Conservation (phyloP, 805 yeast genomes). For the Millerago galiae region DNA sequence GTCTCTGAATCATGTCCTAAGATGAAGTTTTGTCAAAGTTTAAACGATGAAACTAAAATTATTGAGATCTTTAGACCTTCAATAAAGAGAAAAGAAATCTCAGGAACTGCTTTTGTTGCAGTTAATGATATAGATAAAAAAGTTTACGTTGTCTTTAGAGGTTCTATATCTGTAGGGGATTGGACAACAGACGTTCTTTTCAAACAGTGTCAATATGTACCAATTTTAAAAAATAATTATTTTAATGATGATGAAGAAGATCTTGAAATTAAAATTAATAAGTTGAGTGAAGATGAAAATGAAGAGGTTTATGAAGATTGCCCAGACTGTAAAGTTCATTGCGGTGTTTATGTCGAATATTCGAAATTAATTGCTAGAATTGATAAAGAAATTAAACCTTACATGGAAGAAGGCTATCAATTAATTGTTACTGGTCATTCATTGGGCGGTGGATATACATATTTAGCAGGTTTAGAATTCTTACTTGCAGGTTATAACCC, state of each 20-base stretch:
- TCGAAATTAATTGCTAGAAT: constrained; percentile 35
- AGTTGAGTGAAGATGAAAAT: not conserved
- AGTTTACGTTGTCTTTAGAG: constrained; percentile 52
- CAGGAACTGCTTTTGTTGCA: constrained; percentile 51
- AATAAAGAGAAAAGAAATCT: constrained; percentile 29
- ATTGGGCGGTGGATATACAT: constrained; percentile 66
- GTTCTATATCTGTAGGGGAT: constrained; percentile 55
- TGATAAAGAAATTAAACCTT: constrained; percentile 26
- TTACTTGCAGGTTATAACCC: constrained; percentile 48
- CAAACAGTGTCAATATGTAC: constrained; percentile 39
- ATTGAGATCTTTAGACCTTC: constrained; percentile 10
- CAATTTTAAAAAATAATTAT: constrained; percentile 24
- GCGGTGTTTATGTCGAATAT: constrained; percentile 52
- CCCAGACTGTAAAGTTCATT: constrained; percentile 50
- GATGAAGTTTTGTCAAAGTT: constrained; percentile 11
- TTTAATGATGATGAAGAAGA: not conserved
- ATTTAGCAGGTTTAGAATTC: constrained; percentile 56
- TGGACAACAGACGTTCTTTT: constrained; percentile 55
- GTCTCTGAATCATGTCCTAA: constrained; percentile 7
- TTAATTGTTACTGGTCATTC: constrained; percentile 67
- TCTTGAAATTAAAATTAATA: not conserved
- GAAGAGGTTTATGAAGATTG: constrained; percentile 27
- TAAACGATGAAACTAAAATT: constrained; percentile 1
- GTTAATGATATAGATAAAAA: constrained; percentile 38
- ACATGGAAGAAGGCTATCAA: constrained; percentile 38